Evolutionary conservation across 257 asterid species (phyloP).

Genomic region (Przewalskia tangutica): DNA sequence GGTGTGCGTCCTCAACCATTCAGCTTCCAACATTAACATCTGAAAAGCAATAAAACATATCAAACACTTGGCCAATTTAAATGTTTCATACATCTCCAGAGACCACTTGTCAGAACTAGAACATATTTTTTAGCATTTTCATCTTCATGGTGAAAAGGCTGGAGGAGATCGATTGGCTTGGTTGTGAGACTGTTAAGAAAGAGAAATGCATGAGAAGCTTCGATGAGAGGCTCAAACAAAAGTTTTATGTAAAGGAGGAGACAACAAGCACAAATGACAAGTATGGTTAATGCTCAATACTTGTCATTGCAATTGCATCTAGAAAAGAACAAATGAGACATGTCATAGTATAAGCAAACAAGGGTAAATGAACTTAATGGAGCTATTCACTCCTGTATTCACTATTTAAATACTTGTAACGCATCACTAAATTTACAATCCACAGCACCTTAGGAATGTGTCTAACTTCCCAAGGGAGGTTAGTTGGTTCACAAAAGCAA

Average conservation of each 20-base stretch:
- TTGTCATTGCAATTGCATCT: background rate
- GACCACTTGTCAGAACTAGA: background rate
- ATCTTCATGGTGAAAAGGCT: background rate
- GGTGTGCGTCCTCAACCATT: background rate
- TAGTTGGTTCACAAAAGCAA: background rate
- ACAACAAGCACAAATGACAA: background rate
- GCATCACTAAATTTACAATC: background rate
- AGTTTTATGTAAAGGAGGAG: background rate
- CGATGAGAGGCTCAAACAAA: background rate
- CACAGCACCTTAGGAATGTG: background rate
- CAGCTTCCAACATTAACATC: background rate
- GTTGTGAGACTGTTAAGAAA: background rate
- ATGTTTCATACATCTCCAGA: background rate
- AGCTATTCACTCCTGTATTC: background rate
- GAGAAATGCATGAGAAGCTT: background rate
- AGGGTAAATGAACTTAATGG: background rate
- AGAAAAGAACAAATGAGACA: background rate
- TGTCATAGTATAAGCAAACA: background rate
- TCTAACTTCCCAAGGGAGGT: background rate
- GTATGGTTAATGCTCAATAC: background rate
- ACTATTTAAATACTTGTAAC: background rate
- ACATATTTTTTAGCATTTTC: background rate
- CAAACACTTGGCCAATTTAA: background rate
- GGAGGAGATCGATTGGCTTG: background rate
- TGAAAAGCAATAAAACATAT: background rate